Conservation (phyloP, 331 rosid genomes). For the Telfairia occidentalis region DNA sequence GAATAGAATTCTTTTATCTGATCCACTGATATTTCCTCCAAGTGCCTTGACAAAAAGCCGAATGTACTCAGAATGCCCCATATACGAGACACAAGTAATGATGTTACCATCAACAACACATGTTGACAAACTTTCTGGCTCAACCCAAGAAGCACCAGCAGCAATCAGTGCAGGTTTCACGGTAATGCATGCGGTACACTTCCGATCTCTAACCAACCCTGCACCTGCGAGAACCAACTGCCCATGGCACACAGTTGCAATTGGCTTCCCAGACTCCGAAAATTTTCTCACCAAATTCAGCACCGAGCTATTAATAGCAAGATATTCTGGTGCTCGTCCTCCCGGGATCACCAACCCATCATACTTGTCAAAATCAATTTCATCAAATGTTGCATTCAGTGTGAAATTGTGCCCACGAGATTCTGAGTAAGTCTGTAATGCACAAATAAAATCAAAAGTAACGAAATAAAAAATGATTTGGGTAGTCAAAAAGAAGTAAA, state of each 20-base stretch:
- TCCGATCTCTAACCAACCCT: slow-evolving; percentile 43
- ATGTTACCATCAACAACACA: slow-evolving; percentile 62
- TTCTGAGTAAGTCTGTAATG: slow-evolving; percentile 46
- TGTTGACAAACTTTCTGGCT: slow-evolving; percentile 44
- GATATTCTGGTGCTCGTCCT: slow-evolving; percentile 90
- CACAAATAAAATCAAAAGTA: background rate
- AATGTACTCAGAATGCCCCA: slow-evolving; percentile 51
- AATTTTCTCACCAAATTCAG: slow-evolving; percentile 41
- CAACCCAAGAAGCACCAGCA: slow-evolving; percentile 83
- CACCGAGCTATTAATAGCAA: slow-evolving; percentile 45
- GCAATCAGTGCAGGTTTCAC: slow-evolving; percentile 47
- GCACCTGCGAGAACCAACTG: slow-evolving; percentile 85
- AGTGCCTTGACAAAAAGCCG: slow-evolving; percentile 54
- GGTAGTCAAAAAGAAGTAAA: background rate
- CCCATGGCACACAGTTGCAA: slow-evolving; percentile 71
- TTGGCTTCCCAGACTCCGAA: slow-evolving; percentile 37
- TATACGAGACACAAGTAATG: slow-evolving; percentile 44
- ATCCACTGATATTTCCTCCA: slow-evolving; percentile 60
- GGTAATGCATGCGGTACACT: slow-evolving; percentile 47
- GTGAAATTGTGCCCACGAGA: slow-evolving; percentile 64
- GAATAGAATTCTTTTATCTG: slow-evolving; percentile 50
- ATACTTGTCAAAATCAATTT: slow-evolving; percentile 34
- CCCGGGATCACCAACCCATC: slow-evolving; percentile 77
- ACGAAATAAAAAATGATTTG: background rate
- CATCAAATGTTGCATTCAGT: slow-evolving; percentile 71